Base-by-base conservation (phyloP, 1,284 basidiomycete genomes). In the Cutaneotrichosporon cutaneum region DNA sequence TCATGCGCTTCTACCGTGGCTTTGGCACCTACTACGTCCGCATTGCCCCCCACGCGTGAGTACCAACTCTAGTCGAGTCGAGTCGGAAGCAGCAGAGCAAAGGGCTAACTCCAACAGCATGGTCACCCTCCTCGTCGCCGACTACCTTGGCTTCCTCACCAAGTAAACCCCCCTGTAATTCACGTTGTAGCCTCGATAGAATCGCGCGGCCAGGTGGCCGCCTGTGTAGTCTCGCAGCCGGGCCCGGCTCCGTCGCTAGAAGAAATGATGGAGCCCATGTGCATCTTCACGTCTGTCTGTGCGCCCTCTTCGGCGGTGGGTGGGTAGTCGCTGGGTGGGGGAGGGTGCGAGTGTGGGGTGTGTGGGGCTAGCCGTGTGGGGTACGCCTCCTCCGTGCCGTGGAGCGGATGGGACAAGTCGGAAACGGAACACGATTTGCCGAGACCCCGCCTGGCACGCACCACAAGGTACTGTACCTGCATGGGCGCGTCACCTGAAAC, bases 1-100 rank as follows among this genome's bases (percentile, higher is more conserved):
- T 55, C 14, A 3, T 44, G 54, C 36, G 54, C n/a, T 55, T 55
- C 54, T 55, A 55, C 54, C 54, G 54, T 18, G 54, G 54, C 11
- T 55, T 55, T 16, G 54, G 54, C 54, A 55, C 54, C 16, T 55
- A 55, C 54, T 55, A 55, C 54, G 54, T 55, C 54, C 54, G 54
- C 54, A 55, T 55, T 44, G 54, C 54, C 10, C 54, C 54, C 26
- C 54, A 55, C 54, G 54, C 54, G 54, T 55, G 54, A 55, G 54
- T 55, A n/a, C n/a, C n/a, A n/a, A n/a, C n/a, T n/a, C n/a, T n/a
- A n/a, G n/a, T 42, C n/a, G 39, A 42, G 10, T 36, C 35, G 35
- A 36, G 11, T 16, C 2, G 18, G 18, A 42, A 42, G 16, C 3
- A n/a, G 18, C 7, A 42, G 39, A 42, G n/a, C 16, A 14, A 42